Conservation (phyloP, 805 yeast genomes). For the Candida arabinofermentans region DNA sequence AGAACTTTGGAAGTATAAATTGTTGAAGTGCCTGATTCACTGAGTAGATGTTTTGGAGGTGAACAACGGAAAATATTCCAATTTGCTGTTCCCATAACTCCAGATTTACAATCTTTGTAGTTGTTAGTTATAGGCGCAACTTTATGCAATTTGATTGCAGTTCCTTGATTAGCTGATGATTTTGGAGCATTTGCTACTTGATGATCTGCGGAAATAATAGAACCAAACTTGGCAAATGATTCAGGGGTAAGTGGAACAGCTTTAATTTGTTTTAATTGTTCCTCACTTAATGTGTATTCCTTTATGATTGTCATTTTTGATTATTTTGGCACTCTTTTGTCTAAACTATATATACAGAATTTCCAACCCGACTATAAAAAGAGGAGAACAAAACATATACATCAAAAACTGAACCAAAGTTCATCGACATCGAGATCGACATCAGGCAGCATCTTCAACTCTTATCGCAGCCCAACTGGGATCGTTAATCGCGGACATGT, state of each 20-base stretch:
- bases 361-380: too few species aligned
- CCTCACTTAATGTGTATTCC: slow-evolving; percentile 29
- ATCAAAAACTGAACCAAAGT: too few species aligned
- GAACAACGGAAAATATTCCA: slow-evolving; percentile 83
- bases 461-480: too few species aligned
- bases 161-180: slow-evolving; percentile 83
- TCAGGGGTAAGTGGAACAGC: slow-evolving; percentile 66
- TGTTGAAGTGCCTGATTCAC: slow-evolving; percentile 8
- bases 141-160: slow-evolving; percentile 72
- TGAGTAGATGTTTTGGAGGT: slow-evolving; percentile 60
- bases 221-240: slow-evolving; percentile 65
- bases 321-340: background rate
- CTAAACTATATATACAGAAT: background rate
- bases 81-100: slow-evolving; percentile 51
- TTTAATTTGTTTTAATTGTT: slow-evolving; percentile 24
- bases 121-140: slow-evolving; percentile 65
- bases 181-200: slow-evolving; percentile 48
- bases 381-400: too few species aligned
- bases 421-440: too few species aligned
- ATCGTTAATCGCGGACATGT: too few species aligned
- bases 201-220: slow-evolving; percentile 72
- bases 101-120: slow-evolving; percentile 44
- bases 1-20: slow-evolving; percentile 59
- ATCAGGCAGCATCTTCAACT: too few species aligned
- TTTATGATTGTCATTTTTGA: slow-evolving; percentile 37